These are phyloP conservation scores for Ascochyta rabiei DNA, from an alignment of 2,329 filamentous ascomycete genomes.

Conservation along the genomic window DNA sequence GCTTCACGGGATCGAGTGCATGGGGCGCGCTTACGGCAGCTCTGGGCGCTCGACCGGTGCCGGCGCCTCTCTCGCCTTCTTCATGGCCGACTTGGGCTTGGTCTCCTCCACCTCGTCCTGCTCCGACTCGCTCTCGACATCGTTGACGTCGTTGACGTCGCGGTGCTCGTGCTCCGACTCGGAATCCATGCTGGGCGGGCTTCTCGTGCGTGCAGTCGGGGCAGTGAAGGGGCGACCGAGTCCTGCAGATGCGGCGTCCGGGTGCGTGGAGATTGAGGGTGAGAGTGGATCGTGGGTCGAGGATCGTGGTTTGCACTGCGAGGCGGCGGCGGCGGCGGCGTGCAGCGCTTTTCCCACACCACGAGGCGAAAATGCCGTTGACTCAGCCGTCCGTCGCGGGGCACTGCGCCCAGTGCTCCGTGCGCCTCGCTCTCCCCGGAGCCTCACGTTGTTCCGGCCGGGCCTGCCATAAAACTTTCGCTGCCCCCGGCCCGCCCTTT, in stretches of 20 bases:
- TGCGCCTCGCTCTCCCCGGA: neutral
- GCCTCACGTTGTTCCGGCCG: conserved; percentile 3
- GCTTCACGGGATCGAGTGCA: too few relatives aligned
- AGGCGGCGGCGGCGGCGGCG: neutral
- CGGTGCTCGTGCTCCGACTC: conserved; percentile 50
- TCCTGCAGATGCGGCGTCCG: conserved; percentile 8
- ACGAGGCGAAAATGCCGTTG: conserved; percentile 43
- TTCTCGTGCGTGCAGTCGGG: neutral
- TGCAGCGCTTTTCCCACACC: conserved; percentile 31
- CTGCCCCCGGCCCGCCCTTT: conserved; percentile 35
- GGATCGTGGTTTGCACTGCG: too few relatives aligned
- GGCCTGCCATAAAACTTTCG: conserved; percentile 34
- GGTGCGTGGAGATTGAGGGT: conserved; percentile 4
- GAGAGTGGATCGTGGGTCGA: too few relatives aligned
- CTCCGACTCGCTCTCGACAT: conserved; percentile 65
- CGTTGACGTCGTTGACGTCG: conserved; percentile 32
- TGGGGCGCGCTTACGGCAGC: conserved; percentile 60
- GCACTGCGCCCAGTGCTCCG: conserved; percentile 28
- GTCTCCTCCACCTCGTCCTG: conserved; percentile 72
- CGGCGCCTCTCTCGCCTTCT: conserved; percentile 69
- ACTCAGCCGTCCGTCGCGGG: conserved; percentile 40
- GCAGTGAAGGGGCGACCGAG: neutral
- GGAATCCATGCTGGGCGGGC: conserved; percentile 48
- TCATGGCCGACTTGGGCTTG: conserved; percentile 78
- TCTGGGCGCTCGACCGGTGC: conserved; percentile 66